Base-by-base conservation (phyloP, 2,329 filamentous ascomycete genomes). In the Hypomyces perniciosus region DNA sequence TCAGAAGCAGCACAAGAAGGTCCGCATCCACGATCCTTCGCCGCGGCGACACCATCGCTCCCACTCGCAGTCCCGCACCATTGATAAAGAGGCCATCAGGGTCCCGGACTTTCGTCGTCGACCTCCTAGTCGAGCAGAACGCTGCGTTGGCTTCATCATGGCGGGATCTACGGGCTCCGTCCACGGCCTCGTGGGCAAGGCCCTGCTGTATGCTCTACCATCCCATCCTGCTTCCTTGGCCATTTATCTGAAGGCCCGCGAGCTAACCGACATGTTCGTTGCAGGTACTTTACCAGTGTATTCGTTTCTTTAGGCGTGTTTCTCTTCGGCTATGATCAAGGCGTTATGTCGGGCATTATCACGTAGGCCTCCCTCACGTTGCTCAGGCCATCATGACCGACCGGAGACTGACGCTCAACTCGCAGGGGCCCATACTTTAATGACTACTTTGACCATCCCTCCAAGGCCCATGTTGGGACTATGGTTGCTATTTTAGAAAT, bases 401-500 rank as follows among this genome's bases (percentile, higher is more conserved):
- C n/a, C 10, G n/a, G 4, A 29, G 27, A 52, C 64, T 71, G 52
- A 63, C 46, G 39, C 29, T 27, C 26, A 48, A 28, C 50, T 13
- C 52, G n/a, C 48, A 96, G 91, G 52, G 91, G 91, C 56, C 79
- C 83, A 8, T 88, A 86, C 68, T 99, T 99, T 68, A 88, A 85
- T 68, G 83, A 91, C 66, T 96, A 96, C 68, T 97, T 99, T 71
- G 78, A 91, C 62, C 84, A 97, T 61, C 93, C 93, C 20, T 86
- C 88, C 27, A 81, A 82, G 61, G 89, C 90, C 43, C 83, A 96
- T 67, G 85, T 99, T 53, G 93, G 92, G 53, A 97, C 91, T 29
- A 97, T 97, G 86, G 93, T 99, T 52, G 92, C 93, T 58, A 97
- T 99, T 61, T 80, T 99, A 53, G 92, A 96, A 72, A 76, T 97